Evolutionary conservation across 345 rosid genomes (phyloP).

Genomic region (Capsella bursapastoris): DNA sequence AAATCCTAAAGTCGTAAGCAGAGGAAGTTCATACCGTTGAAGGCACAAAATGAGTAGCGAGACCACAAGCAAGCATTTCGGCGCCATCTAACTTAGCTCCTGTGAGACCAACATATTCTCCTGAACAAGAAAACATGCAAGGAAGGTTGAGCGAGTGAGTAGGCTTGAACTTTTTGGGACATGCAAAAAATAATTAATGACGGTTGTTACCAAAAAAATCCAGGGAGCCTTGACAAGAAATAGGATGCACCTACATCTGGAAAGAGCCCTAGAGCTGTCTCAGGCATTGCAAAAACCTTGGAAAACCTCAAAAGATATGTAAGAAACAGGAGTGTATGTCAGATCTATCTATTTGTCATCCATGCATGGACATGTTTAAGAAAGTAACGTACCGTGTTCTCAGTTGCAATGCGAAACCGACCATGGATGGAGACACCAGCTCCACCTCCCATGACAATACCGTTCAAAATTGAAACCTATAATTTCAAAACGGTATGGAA

Average conservation of each 20-base stretch:
- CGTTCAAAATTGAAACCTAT: conserved; percentile 78
- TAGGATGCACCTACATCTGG: conserved; percentile 89
- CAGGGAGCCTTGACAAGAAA: conserved; percentile 85
- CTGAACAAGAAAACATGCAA: conserved; percentile 42
- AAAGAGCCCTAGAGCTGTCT: conserved; percentile 81
- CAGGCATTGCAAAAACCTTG: conserved; percentile 91
- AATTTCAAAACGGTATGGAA: not conserved
- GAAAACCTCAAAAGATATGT: conserved; percentile 22
- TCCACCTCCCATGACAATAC: conserved; percentile 93
- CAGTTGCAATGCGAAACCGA: conserved; percentile 79
- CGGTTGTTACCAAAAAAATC: conserved; percentile 72
- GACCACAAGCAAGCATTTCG: conserved; percentile 90
- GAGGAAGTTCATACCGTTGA: conserved; percentile 54
- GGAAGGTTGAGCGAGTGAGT: not conserved
- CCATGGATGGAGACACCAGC: conserved; percentile 87
- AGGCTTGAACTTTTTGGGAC: not conserved
- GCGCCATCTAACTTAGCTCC: conserved; percentile 82
- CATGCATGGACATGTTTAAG: conserved; percentile 16
- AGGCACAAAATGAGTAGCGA: conserved; percentile 86
- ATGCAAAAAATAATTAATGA: not conserved
- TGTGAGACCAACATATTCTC: conserved; percentile 81
- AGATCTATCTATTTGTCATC: not conserved
- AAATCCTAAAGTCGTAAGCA: not conserved
- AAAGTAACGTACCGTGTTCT: conserved; percentile 58
- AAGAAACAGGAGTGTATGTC: not conserved